A percentile compares a stretch with the other conserved stretches of the same genome.
These are phyloP conservation scores for Ganoderma multipileum DNA, from an alignment of 1,284 basidiomycete genomes.

Conservation along the genomic window DNA sequence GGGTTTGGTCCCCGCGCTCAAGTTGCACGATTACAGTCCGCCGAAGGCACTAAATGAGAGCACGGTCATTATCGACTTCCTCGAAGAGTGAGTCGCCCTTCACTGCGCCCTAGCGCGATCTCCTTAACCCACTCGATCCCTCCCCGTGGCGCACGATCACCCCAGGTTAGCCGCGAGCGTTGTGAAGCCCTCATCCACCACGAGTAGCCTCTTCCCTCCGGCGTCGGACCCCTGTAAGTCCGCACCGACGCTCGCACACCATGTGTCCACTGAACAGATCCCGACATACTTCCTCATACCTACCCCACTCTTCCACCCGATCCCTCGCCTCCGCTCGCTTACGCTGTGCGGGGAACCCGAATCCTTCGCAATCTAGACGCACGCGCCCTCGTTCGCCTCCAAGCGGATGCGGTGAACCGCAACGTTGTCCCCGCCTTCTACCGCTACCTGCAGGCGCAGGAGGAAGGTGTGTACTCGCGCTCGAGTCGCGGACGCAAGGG, in stretches of 20 bases:
- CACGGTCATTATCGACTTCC: conserved; percentile 75
- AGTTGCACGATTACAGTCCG: conserved; percentile 52
- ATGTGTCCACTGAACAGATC: background rate
- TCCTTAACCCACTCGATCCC: background rate
- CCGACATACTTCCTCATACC: background rate
- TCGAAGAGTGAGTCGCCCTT: conserved; percentile 67
- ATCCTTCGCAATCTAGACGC: conserved; percentile 52
- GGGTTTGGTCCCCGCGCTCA: conserved; percentile 78
- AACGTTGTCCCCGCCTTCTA: conserved; percentile 79
- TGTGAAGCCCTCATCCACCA: conserved; percentile 41
- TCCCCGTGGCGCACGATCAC: background rate
- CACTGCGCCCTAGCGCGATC: background rate
- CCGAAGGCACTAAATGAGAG: conserved; percentile 71
- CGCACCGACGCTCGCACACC: conserved; percentile 1
- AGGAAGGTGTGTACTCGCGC: conserved; percentile 38
- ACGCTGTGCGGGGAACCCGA: background rate
- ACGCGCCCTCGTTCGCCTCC: conserved; percentile 70
- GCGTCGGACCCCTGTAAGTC: conserved; percentile 64
- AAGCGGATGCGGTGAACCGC: conserved; percentile 73
- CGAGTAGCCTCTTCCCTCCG: conserved; percentile 60
- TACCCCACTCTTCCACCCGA: background rate
- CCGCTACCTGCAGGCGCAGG: conserved; percentile 80
- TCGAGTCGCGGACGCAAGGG: background rate
- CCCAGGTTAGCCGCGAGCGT: conserved; percentile 53
- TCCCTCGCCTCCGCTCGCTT: background rate